Evolutionary conservation across 257 asterid genomes (phyloP), one percentile per base, ranked within the genome.

Genomic region (Mitragyna speciosa): DNA sequence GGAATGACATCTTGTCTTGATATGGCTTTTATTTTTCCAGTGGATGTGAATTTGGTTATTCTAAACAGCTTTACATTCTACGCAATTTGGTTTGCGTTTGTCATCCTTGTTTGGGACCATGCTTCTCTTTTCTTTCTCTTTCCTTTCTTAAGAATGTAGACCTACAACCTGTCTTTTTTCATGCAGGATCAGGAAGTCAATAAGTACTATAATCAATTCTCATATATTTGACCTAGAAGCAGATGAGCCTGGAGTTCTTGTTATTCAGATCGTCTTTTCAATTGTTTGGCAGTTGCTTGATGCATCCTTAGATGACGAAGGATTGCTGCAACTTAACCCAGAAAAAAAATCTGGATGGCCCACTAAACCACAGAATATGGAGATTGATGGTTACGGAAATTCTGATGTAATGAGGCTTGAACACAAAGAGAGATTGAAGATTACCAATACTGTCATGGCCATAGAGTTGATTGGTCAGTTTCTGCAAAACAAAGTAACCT

Each of bases 231-330:
- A 89, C 58, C n/a, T 88, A 84, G 88, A 84, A 81, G 84, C 83
- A 45, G 84, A 83, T 39, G 94, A 89, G 70, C 88, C 92, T 63
- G 91, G 93, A 28, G 84, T 90, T 59, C 88, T 85, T 69, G 67
- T 95, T 85, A 93, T 93, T 76, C 91, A 86, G 83, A 87, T 87
- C 22, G 76, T 92, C 79, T 93, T 92, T 83, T 84, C 94, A 47
- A 86, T 91, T 79, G 89, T 89, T 79, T 92, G 98, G 94, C 96
- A 92, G 87, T 85, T 95, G 86, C 90, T 91, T 78, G 98, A 93
- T 78, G 88, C 92, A 48, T 89, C 94, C 71, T 81, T 92, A 78
- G 99, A 95, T 76, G 99, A 95, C 81, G 97, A 95, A 89, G 99
- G 92, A 47, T 76, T 94, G 77, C 88, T 95, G 80, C 90, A 91